Base-by-base conservation (phyloP, 768 basidiomycete species). In the Rhodotorula toruloides region DNA sequence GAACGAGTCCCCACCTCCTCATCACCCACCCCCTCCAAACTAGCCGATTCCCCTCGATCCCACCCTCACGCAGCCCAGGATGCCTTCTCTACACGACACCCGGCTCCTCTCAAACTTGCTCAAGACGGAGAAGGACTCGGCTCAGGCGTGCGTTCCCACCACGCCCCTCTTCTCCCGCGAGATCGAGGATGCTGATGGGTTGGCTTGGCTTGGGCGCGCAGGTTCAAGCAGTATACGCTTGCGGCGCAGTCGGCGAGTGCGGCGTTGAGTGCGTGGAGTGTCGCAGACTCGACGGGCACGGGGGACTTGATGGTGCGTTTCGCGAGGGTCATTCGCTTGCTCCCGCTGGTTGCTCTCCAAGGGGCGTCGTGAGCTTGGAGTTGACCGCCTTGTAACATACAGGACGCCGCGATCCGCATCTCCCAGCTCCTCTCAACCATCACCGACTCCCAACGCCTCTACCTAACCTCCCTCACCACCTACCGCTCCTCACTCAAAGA, bases 401-500 rank as follows among this genome's bases (percentile, higher is more conserved):
- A 71, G 72, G 73, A 74, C 54, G 61, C 68, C 22, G 66, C 68
- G 19, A 50, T 67, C 29, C 66, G 65, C 39, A 66, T 74, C 48
- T 62, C 70, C 14, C 58, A 60, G 14, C 68, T 74, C 48, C 48
- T 74, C 46, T 36, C 50, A 2, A 64, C 61, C 19, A 58, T 56
- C 59, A 46, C 71, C 53, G 72, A 72, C 44, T 54, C 72, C 21
- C 73, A 74, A 49, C 65, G 69, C 9, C 48, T 63, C 39, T 74
- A 74, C 70, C 59, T 71, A 47, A 61, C 63, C 50, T 64, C 69
- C 29, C 64, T 76, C 44, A 27, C 58, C 13, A 19, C 54, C 39
- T 76, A 76, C 63, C 72, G 75, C 37, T 46, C 54, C 17, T 50
- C 64, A n/a, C 61, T 76, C 58, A 72, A 73, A 43, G 73, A 74